Conservation (phyloP, 2,329 filamentous ascomycete genomes). For the Cladosporium sp. region DNA sequence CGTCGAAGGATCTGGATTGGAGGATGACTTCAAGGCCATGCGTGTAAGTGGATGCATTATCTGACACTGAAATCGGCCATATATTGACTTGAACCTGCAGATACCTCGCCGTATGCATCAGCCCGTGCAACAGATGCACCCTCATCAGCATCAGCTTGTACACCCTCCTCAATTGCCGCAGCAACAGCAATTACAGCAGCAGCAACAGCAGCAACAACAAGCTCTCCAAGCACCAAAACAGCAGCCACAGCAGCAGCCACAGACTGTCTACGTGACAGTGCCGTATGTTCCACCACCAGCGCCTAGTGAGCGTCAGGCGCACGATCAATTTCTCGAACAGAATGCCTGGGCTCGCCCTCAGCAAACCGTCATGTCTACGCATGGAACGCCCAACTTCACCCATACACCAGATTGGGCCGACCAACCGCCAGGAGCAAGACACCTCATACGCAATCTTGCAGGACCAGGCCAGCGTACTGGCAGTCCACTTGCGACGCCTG, state of each 20-base stretch:
- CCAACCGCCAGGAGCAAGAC: constrained; percentile 25
- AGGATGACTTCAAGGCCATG: constrained; percentile 87
- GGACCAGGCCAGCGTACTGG: constrained; percentile 21
- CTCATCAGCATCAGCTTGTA: constrained; percentile 21
- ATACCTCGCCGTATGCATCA: constrained; percentile 29
- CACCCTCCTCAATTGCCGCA: constrained; percentile 15
- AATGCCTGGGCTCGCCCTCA: constrained; percentile 93
- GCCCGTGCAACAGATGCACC: constrained; percentile 3
- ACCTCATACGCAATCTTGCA: constrained; percentile 32
- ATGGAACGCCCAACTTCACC: constrained; percentile 32
- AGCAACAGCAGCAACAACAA: background rate
- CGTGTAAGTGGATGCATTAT: constrained; percentile 62
- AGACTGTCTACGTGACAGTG: background rate
- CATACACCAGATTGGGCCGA: constrained; percentile 38
- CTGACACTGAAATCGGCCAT: background rate
- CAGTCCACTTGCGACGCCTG: constrained; percentile 35
- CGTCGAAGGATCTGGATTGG: constrained; percentile 70
- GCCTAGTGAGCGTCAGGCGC: constrained; percentile 36
- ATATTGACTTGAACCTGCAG: constrained; percentile 19
- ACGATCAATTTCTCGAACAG: constrained; percentile 81
- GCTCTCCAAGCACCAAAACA: background rate
- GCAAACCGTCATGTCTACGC: constrained; percentile 68
- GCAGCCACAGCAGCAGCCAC: constrained; percentile 2
- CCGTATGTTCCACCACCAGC: constrained; percentile 15
- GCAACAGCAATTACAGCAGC: constrained; percentile 24